Base-by-base conservation (phyloP, 345 rosid species). In the Erysimum cheiranthoides region DNA sequence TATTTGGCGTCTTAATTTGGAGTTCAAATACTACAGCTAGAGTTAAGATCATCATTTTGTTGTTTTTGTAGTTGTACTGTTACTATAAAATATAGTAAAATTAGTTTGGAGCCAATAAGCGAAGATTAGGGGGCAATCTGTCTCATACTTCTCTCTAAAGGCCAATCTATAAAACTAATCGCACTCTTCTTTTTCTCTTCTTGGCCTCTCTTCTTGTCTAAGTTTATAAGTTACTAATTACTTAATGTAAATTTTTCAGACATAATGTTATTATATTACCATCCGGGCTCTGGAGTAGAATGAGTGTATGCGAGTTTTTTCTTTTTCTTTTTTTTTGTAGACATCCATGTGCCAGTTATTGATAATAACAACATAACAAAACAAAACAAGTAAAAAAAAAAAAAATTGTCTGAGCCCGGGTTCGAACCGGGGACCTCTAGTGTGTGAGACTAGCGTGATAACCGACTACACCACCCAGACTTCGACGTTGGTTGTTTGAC, bases 371-470 rank as follows among this genome's bases (percentile, higher is more conserved):
- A n/a, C n/a, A n/a, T n/a, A n/a, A n/a, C n/a, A n/a, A n/a, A n/a
- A n/a, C n/a, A n/a, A n/a, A n/a, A n/a, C n/a, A n/a, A n/a, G n/a
- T n/a, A n/a, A n/a, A n/a, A n/a, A 8, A 4, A 50, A 18, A 9
- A 8, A 17, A 16, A 21, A 51, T 0, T 88, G 88, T 85, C 88
- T 86, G 83, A 86, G 87, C 83, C 88, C 86, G 90, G 87, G 85
- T 87, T 88, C 85, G 87, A 87, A 87, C 86, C 81, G 83, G 88
- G 86, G 94, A 84, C 88, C 89, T 86, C 83, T 85, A 85, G 94
- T 86, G 94, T 82, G 93, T 86, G 89, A 87, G 95, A 87, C 93
- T 91, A 86, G 84, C 85, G 86, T 85, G 88, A 87, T 89, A 80
- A 87, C 90, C 89, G 66, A 76, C 76, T 77, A 77, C 80, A 77